phyloP scores from a whole-genome alignment of 192 early-diverging fungal genomes.

The Coemansia erecta region DNA sequence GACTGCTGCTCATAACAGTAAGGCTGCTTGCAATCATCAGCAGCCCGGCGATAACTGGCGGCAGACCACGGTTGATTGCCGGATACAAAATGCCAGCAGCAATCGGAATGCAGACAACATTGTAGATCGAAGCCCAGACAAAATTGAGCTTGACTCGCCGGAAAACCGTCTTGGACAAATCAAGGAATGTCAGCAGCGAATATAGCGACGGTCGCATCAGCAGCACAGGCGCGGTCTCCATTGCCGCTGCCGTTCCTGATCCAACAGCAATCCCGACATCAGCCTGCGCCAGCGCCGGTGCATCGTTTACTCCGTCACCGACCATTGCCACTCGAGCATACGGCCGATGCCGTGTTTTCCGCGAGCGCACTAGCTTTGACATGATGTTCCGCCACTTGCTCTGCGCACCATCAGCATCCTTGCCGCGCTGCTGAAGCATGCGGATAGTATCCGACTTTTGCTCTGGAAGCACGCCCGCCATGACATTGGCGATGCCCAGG shows the following conservation, averaged over 20 bases:
- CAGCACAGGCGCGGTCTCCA: conserved; percentile 84
- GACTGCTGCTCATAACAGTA: conserved; percentile 78
- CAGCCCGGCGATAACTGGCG: conserved; percentile 80
- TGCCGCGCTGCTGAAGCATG: conserved; percentile 59
- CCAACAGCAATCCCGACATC: conserved; percentile 91
- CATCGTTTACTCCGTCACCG: conserved; percentile 96
- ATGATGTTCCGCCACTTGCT: background rate
- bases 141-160: conserved; percentile 84
- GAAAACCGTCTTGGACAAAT: conserved; percentile 72
- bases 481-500: conserved; percentile 83
- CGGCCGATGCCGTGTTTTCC: conserved; percentile 18
- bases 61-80: conserved; percentile 56
- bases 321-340: conserved; percentile 77
- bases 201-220: conserved; percentile 74
- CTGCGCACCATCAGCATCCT: background rate
- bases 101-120: conserved; percentile 82
- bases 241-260: conserved; percentile 85
- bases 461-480: conserved; percentile 85
- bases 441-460: conserved; percentile 81
- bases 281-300: conserved; percentile 84
- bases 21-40: conserved; percentile 88
- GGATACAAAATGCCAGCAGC: conserved; percentile 83
- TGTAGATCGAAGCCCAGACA: conserved; percentile 87
- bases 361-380: background rate
- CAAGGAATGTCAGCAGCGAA: conserved; percentile 77